Base-by-base conservation (phyloP, 306 rosid species). In the Lagenaria siceraria region DNA sequence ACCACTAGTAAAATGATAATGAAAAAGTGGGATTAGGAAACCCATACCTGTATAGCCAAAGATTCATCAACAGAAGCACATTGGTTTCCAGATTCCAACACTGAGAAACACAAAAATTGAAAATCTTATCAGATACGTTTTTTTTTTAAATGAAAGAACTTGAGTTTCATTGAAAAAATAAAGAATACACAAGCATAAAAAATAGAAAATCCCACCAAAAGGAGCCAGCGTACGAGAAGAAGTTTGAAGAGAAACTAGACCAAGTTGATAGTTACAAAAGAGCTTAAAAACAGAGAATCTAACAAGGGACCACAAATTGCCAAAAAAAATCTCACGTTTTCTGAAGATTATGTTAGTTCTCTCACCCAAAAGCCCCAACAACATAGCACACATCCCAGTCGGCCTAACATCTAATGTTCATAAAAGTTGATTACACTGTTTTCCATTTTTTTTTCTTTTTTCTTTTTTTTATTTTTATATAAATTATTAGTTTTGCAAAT, bases 61-160 rank as follows among this genome's bases (percentile, higher is more conserved):
- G 64, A 49, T 61, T 88, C 89, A 51, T 88, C 88, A 10, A 74
- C 38, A 55, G 81, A 42, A 27, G 81, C 83, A 14, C 48, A 66
- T 65, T 58, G 46, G 49, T 77, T 81, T 84, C 87, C 91, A 80
- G 85, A 84, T 79, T 86, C 86, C 78, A 79, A 38, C 4, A 75
- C 62, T 24, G 88, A 73, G 83, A 48, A 55, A 75, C 48, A 58
- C n/a, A 81, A 81, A 42, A 48, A 81, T 61, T 75, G 72, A 11
- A 78, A 53, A 70, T 52, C 35, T 42, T 69, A 22, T 69, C 15
- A 69, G n/a, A 69, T 35, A 69, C 10, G 53, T 51, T 51, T 6
- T 51, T 15, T 46, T 46, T 12, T 3, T 0, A 5, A 3, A 0
- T 0, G 0, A 42, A 46, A 38, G 13, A 46, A 46, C 52, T 46